Evolutionary conservation across 805 yeast genomes (phyloP).

Genomic region (Brettanomyces sp.): DNA sequence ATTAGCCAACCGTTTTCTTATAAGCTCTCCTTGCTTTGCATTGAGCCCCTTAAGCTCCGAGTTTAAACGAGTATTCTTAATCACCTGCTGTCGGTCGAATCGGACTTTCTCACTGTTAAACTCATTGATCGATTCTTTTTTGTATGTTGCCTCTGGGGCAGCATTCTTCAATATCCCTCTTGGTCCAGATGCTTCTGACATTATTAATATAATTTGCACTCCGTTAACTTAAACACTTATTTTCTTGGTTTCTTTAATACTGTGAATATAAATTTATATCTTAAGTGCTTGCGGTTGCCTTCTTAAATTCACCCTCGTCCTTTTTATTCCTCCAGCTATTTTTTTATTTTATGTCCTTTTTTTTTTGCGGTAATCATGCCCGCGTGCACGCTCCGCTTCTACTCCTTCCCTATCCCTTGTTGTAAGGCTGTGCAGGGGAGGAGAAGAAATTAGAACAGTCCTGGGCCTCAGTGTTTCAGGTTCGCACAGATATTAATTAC

Average conservation of each 20-base stretch:
- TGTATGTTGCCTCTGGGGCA: conserved; percentile 14
- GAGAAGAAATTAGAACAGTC: too few relatives aligned
- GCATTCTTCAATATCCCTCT: conserved; percentile 27
- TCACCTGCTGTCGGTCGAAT: conserved; percentile 55
- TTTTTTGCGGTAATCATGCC: too few relatives aligned
- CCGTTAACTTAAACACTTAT: too few relatives aligned
- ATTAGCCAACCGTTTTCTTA: conserved; percentile 36
- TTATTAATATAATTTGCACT: not conserved
- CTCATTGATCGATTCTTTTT: conserved; percentile 12
- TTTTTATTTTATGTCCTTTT: not conserved
- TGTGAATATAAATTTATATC: too few relatives aligned
- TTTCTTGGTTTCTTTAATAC: too few relatives aligned
- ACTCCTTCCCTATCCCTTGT: too few relatives aligned
- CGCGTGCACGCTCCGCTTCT: too few relatives aligned
- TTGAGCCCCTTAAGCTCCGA: conserved; percentile 34
- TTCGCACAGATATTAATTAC: too few relatives aligned
- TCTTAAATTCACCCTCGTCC: not conserved
- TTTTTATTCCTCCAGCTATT: not conserved
- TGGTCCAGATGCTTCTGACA: conserved; percentile 8
- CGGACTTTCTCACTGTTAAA: conserved; percentile 7
- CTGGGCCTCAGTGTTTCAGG: too few relatives aligned
- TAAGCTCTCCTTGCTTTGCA: conserved; percentile 32
- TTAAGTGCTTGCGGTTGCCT: too few relatives aligned
- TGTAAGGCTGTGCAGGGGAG: too few relatives aligned
- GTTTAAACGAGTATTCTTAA: conserved; percentile 69